Base-by-base conservation (phyloP, 192 early-diverging fungal species). In the Phlyctochytrium arcticum region DNA sequence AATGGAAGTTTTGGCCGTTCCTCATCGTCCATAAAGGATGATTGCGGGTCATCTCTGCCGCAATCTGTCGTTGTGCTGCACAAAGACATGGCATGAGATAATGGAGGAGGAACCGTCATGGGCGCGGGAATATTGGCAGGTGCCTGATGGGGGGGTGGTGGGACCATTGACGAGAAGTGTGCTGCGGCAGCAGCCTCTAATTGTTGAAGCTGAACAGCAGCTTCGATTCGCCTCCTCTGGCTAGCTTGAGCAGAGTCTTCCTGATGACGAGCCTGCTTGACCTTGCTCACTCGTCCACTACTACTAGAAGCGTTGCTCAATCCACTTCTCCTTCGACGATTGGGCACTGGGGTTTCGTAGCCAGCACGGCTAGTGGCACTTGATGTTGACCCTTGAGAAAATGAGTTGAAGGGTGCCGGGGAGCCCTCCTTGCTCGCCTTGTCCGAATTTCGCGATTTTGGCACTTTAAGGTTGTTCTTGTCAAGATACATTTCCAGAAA, bases 401-500 rank as follows among this genome's bases (percentile, higher is more conserved):
- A 21, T 27, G 50, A 27, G 21, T 19, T 44, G 39, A n/a, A 44
- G 15, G 50, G 50, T 27, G 50, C 19, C 17, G 15, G 19, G 15
- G 50, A 53, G 30, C 30, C 30, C 8, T 53, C 50, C 21, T 21
- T 12, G 39, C 21, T 44, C 39, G 39, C 39, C 2, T 44, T 44
- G 12, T 44, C 39, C 21, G 66, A 29, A 24, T 53, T 50, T 57
- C 69, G 54, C n/a, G 56, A 36, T 60, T 65, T 65, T 8, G 54
- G 29, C 19, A 48, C 60, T 54, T 49, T 68, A 21, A 69, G 39
- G 19, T 76, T 69, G n/a, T 71, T 48, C 31, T 60, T 58, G 29
- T 70, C 75, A 12, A 76, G 44, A 55, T 67, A 77, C 7, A 17
- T n/a, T 42, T 75, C 72, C 24, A 82, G 62, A 57, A 73, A 74